Base-by-base conservation (phyloP, 257 asterid genomes). In the Dorcoceras hygrometricum region DNA sequence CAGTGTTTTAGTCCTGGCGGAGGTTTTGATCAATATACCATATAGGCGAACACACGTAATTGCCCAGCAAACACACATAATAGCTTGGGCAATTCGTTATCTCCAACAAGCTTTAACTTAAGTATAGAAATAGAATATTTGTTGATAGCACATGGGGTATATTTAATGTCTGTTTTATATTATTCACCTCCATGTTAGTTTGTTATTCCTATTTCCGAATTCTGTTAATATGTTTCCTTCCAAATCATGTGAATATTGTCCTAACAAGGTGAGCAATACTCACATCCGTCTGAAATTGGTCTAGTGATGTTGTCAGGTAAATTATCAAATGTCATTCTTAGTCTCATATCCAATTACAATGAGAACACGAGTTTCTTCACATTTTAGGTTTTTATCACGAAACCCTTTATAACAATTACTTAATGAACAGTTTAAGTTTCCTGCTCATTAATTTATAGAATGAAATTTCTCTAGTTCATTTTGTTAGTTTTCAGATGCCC, bases 361-460 rank as follows among this genome's bases (percentile, higher is more conserved):
- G 46, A 12, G 58, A 68, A 74, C 64, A n/a, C 20, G 53, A 23
- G 10, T 32, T 6, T 46, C 57, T 59, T 65, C 43, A 48, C 22
- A 18, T 57, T 19, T 10, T 66, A 25, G 24, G 65, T 54, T 68
- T 36, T 28, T 11, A n/a, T n/a, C 18, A 39, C 2, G 20, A 43
- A 43, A 43, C 53, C 53, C 53, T 43, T 43, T 43, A 24, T 46
- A 66, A 59, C 50, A 34, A 5, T 27, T 59, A 55, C 46, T 23
- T n/a, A 20, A 32, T 65, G 64, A 26, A 3, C 31, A 7, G 18
- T 39, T n/a, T 63, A 19, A 25, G 23, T 59, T 24, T 43, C 31
- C 59, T 57, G 24, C 59, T 59, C 39, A 22, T 34, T 34, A 23
- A 50, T 50, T 53, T 23, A 36, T 59, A 8, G 14, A 56, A n/a